These are phyloP conservation scores for Chaetomium sp. DNA, from an alignment of 2,329 filamentous ascomycete genomes.

Conservation along the genomic window DNA sequence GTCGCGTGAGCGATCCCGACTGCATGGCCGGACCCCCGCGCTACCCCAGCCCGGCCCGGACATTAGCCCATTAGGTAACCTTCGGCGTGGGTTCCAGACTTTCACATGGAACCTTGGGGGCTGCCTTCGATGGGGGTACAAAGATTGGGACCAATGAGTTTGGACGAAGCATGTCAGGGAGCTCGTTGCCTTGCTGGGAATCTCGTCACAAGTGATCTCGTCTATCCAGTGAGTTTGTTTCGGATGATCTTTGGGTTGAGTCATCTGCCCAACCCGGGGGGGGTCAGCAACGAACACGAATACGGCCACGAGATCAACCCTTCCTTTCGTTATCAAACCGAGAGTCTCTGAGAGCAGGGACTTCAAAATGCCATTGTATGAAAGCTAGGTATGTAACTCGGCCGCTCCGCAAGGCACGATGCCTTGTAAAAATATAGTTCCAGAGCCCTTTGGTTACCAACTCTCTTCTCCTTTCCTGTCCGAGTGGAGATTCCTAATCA, in stretches of 20 bases:
- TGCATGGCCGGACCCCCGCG: constrained; percentile 5
- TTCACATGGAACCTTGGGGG: background rate
- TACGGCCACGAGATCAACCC: background rate
- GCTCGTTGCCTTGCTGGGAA: background rate
- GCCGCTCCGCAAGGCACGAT: background rate
- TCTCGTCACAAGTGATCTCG: background rate
- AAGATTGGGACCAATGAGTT: background rate
- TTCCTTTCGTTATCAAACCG: background rate
- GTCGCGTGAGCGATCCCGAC: constrained; percentile 9
- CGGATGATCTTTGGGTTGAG: background rate
- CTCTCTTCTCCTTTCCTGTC: constrained; percentile 1
- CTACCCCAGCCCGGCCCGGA: constrained; percentile 1
- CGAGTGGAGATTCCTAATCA: constrained; percentile 19
- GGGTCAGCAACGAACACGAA: background rate
- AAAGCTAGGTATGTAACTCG: background rate
- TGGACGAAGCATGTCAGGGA: background rate
- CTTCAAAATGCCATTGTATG: background rate
- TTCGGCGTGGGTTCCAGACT: background rate
- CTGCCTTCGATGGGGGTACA: background rate
- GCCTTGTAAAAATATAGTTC: background rate
- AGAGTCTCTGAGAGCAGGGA: background rate
- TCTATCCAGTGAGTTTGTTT: too few relatives aligned
- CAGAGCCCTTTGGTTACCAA: constrained; percentile 1
- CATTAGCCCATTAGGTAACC: constrained; percentile 13
- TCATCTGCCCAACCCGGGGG: background rate